Evolutionary conservation across 257 asterid genomes (phyloP), one percentile per base, ranked within the genome.

Genomic region (Solanum etuberosum): DNA sequence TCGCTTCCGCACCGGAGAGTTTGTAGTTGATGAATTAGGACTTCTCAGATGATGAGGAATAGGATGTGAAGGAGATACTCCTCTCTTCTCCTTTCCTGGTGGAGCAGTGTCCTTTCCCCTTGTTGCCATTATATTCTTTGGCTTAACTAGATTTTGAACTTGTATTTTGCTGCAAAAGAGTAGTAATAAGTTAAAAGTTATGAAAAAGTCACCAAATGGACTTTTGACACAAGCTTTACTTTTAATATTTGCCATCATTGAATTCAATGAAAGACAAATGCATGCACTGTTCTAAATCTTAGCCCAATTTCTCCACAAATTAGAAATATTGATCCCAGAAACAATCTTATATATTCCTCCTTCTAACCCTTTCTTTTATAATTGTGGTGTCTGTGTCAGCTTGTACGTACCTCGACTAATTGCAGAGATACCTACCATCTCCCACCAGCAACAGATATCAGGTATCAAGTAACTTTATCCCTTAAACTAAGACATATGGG

Each of bases 81-180:
- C 93, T 42, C 89, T 89, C 90, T 91, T 95, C 90, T 95, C 96
- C 90, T 90, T 94, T 5, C 89, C 90, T 25, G 89, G 87, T 27
- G 83, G 35, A 57, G 83, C 84, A n/a, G 67, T 81, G 29, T 89
- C 95, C 84, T 90, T 93, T 85, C 71, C 88, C 83, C 91, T 90
- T 59, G 98, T 86, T 82, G 96, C 91, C 98, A 95, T 78, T 78
- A 78, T 78, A 46, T 93, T 57, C 43, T 81, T 29, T 29, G 68
- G 85, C 85, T 48, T 10, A 48, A 81, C 68, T 18, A 81, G 68
- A 81, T 81, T 9, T 29, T 27, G 43, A 48, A 31, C 67, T 9
- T 80, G 68, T 48, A 46, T 80, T 78, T 81, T 81, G 20, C 85
- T 81, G 85, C 85, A 81, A 48, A 80, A 48, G 67, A 43, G 40